Conservation (phyloP, 2,329 filamentous ascomycete species). For the Gnomoniopsis sp. region DNA sequence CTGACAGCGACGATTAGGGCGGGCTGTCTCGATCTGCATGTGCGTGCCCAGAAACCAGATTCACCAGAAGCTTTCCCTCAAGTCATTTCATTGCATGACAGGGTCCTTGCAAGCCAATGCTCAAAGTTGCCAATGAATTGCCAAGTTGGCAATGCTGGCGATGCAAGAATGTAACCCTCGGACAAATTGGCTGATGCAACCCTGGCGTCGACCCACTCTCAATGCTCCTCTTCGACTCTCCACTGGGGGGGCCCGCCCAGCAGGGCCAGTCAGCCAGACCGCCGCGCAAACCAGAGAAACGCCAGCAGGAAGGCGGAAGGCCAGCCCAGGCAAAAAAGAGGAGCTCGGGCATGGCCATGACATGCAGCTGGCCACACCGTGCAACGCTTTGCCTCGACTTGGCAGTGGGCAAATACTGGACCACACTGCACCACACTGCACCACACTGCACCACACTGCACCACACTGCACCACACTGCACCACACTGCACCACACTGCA, state of each 20-base stretch:
- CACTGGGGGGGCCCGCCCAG: background rate
- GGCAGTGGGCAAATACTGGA: conserved; percentile 2
- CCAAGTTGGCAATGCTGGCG: conserved; percentile 7
- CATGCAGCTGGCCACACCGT: conserved; percentile 6
- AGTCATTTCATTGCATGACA: background rate
- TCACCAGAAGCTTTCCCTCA: background rate
- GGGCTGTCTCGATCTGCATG: background rate
- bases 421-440: too few species aligned
- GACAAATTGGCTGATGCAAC: conserved; percentile 14
- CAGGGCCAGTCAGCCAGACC: background rate
- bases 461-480: too few species aligned
- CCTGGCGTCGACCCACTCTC: conserved; percentile 2
- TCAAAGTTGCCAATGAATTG: background rate
- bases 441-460: too few species aligned
- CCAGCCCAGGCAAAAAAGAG: background rate
- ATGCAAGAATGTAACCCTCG: conserved; percentile 9
- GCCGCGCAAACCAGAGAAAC: background rate
- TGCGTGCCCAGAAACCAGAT: too few species aligned
- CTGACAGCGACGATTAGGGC: background rate
- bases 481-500: too few species aligned
- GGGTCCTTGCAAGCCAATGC: background rate
- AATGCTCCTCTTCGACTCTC: conserved; percentile 1
- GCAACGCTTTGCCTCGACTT: background rate
- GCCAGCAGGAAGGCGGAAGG: background rate
- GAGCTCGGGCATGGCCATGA: background rate